A percentile compares a stretch with the other conserved stretches of the same genome.
phyloP scores from a whole-genome alignment of 805 yeast species.

The Tetrapisispora iriomotensis region DNA sequence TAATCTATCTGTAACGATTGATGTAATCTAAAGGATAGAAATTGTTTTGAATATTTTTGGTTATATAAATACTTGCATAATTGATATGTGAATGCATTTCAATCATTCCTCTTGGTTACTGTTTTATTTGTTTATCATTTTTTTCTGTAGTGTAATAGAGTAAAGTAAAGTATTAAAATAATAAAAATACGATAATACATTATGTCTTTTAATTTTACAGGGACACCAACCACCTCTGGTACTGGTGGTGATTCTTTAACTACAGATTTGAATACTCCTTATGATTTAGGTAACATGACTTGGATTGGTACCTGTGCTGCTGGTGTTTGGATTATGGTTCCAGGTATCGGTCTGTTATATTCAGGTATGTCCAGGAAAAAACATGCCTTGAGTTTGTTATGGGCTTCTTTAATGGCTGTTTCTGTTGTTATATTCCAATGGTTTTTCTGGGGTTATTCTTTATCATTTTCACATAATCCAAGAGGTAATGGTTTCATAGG shows the following conservation, averaged over 20 bases:
- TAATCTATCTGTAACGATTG: too few species aligned
- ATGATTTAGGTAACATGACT: slow-evolving; percentile 67
- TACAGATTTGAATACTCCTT: slow-evolving; percentile 60
- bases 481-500: slow-evolving; percentile 65
- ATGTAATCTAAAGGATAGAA: too few species aligned
- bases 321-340: slow-evolving; percentile 91
- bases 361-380: slow-evolving; percentile 91
- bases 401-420: slow-evolving; percentile 89
- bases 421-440: slow-evolving; percentile 84
- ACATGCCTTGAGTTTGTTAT: slow-evolving; percentile 86
- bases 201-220: slow-evolving; percentile 28
- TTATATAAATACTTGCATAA: neutral
- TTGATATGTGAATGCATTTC: too few species aligned
- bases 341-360: slow-evolving; percentile 89
- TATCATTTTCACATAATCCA: slow-evolving; percentile 66
- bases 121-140: neutral
- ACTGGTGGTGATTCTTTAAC: slow-evolving; percentile 77
- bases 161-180: neutral
- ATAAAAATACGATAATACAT: neutral
- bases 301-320: slow-evolving; percentile 75
- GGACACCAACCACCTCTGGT: slow-evolving; percentile 46
- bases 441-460: slow-evolving; percentile 97
- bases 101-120: neutral
- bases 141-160: too few species aligned
- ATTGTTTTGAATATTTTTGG: neutral